Base-by-base conservation (phyloP, 129 eudicot genomes). In the Pulicaria dysenterica region DNA sequence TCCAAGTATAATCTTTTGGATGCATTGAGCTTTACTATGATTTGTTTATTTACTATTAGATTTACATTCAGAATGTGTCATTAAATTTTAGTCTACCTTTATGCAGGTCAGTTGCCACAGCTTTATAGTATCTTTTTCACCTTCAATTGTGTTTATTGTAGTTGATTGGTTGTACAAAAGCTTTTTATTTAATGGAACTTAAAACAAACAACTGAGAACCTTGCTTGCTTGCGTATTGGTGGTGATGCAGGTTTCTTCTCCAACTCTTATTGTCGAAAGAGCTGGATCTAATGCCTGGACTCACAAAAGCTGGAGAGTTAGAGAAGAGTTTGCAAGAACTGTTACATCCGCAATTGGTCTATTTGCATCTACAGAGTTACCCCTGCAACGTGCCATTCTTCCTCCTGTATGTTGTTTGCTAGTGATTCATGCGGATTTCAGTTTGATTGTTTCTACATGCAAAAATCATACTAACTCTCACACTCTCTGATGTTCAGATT, bases 221-320 rank as follows among this genome's bases (percentile, higher is more conserved):
- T 73, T 48, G 58, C 40, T 15, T 42, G 16, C 79, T 67, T 73
- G 36, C 9, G 9, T 65, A 55, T 73, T 80, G 64, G 69, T 72
- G 4, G 58, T 78, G 79, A 50, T 77, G 66, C 88, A 94, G 99
- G 97, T 94, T 64, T 94, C 99, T 37, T 94, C 99, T 16, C 97
- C 99, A 56, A 94, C 99, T 64, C 86, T 94, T 41, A 84, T 94
- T 69, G 99, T 94, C 62, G 99, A 94, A 83, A 87, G 99, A 74
- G 99, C 99, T 56, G 99, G 99, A 48, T 85, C 91, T 64, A 84
- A 88, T 86, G 98, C 95, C 13, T 94, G 99, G 99, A 79, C 79
- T 64, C 93, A 94, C 89, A 94, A 82, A 84, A 94, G 99, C 82
- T 94, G 97, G 97, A 90, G 99, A 91, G 91, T 94, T 57, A 78